Evolutionary conservation across 2,329 filamentous ascomycete species (phyloP), one percentile per base, ranked within the genome.

Genomic region (Talaromyces sp.): DNA sequence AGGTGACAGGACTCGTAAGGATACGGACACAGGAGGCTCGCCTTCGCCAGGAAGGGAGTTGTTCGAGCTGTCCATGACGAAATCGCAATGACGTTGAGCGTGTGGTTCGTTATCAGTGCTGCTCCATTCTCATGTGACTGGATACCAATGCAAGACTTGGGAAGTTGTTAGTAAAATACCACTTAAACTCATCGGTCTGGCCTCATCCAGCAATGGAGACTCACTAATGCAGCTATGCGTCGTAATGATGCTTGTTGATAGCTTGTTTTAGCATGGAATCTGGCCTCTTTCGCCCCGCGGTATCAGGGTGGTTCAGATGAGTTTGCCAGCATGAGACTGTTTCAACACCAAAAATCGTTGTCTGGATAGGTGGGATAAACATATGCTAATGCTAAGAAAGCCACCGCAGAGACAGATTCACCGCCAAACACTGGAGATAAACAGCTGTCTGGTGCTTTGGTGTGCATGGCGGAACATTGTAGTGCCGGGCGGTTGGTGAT

Each of bases 1-100:
- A 12, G 77, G 77, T 58, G 76, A 78, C 7, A 79, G 62, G 24
- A 79, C 68, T 62, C 76, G 70, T 21, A 79, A 64, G 21, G 60
- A 59, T 29, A 62, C 32, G 14, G 32, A 51, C n/a, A 46, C 19
- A 17, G 41, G 27, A 11, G 27, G 8, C 48, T 52, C 48, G 48
- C 48, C 48, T 29, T 52, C 48, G 9, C 48, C 48, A 31, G 48
- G 48, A 52, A 52, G 48, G 26, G 48, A 29, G 27, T 17, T 29
- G 26, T 21, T 52, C 48, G 24, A 27, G 26, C 48, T 52, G 24
- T 52, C 48, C 48, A 52, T 52, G 27, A 12, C 27, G 27, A 21
- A 52, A 27, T 29, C 43, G 43, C 24, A 21, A 27, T 17, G 48
- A 29, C 26, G 48, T 29, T 26, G 12, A 21, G 48, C 24, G 19